These are phyloP conservation scores for Mycotypha africana DNA, from an alignment of 371 early-diverging fungal genomes.

Conservation along the genomic window DNA sequence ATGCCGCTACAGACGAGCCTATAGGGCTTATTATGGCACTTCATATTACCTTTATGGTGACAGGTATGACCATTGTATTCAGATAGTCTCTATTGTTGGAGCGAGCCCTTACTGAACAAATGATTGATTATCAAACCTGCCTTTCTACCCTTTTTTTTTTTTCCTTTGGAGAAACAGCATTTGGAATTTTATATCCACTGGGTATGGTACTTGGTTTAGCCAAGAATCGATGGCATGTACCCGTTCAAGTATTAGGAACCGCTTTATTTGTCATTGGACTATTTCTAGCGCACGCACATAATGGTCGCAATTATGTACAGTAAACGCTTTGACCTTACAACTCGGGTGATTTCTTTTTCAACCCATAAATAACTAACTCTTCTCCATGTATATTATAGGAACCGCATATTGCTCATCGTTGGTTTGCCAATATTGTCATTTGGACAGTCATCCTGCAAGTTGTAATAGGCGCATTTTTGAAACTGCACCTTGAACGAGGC, in stretches of 20 bases:
- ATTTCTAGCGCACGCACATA: constrained; percentile 57
- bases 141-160: not conserved
- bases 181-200: constrained; percentile 40
- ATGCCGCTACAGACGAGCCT: constrained; percentile 43
- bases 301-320: constrained; percentile 54
- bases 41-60: constrained; percentile 39
- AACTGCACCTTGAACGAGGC: constrained; percentile 51
- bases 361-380: no score
- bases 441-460: constrained; percentile 49
- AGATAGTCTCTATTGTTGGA: not conserved
- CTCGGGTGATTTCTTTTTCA: no score
- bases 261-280: constrained; percentile 47
- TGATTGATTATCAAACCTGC: not conserved
- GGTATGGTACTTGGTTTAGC: constrained; percentile 60
- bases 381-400: constrained; percentile 19
- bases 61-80: constrained; percentile 14
- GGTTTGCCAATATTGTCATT: constrained; percentile 55
- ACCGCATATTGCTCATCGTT: constrained; percentile 58
- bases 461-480: constrained; percentile 50
- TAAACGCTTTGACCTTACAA: no score
- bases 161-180: constrained; percentile 19
- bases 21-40: constrained; percentile 41
- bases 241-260: constrained; percentile 50
- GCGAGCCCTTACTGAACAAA: not conserved
- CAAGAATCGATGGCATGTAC: constrained; percentile 59